These are phyloP conservation scores for Penicillium soppii DNA, from an alignment of 495 filamentous ascomycete species.

Conservation along the genomic window DNA sequence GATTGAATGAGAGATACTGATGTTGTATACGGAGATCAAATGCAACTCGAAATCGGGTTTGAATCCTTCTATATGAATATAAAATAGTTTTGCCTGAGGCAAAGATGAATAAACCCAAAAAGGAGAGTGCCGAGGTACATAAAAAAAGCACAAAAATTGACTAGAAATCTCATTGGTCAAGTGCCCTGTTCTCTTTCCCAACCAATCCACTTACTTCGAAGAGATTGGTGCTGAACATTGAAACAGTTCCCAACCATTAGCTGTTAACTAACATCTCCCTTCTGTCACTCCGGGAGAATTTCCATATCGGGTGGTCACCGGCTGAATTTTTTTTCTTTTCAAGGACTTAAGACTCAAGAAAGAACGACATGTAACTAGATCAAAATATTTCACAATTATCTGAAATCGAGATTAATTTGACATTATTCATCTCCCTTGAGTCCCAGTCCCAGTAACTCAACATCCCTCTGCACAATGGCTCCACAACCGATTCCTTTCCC, in stretches of 20 bases:
- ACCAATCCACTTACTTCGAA: slow-evolving; percentile 5
- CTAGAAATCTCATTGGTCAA: not conserved
- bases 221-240: slow-evolving; percentile 2
- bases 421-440: not conserved
- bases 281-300: not conserved
- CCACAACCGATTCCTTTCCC: slow-evolving; percentile 25
- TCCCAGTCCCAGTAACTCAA: not conserved
- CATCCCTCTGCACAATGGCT: slow-evolving; percentile 14
- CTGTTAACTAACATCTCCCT: not conserved
- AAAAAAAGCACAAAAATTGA: not conserved
- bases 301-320: not conserved
- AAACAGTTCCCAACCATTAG: slow-evolving; percentile 5
- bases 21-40: no score
- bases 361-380: not conserved
- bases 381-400: not conserved
- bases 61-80: no score
- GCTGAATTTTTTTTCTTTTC: not conserved
- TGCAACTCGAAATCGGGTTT: no score
- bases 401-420: not conserved
- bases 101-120: not conserved
- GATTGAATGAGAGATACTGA: no score
- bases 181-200: slow-evolving; percentile 1
- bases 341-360: not conserved
- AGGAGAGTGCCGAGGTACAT: slow-evolving; percentile 5
- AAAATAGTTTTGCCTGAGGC: not conserved